A percentile compares a stretch with the other conserved stretches of the same genome.
Conservation (phyloP, 23 red algal species). For the Rhodosorus marinus region DNA sequence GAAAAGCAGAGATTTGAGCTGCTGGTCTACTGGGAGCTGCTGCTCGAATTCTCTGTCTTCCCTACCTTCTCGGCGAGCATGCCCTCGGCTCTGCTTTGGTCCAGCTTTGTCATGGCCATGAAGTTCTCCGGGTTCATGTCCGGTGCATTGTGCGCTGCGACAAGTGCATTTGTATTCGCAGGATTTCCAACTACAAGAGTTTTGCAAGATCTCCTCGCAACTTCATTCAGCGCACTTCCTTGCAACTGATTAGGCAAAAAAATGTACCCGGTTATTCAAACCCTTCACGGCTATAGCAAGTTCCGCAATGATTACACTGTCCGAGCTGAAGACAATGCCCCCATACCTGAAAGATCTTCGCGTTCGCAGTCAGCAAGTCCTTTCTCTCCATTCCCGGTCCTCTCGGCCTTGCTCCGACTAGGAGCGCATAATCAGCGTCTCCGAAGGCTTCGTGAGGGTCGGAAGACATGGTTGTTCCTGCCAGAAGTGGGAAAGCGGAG, state of each 20-base stretch:
- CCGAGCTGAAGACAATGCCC: no score
- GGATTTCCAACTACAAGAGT: constrained; percentile 85
- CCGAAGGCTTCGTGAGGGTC: constrained; percentile 78
- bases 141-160: constrained; percentile 78
- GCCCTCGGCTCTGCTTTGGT: constrained; percentile 65
- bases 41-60: no score
- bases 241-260: no score
- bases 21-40: no score
- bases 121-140: constrained; percentile 74
- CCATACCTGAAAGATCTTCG: constrained; percentile 84
- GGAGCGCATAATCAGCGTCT: constrained; percentile 53
- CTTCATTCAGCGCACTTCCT: constrained; percentile 67
- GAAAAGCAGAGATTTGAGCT: no score
- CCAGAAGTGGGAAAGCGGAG: constrained; percentile 81
- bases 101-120: constrained; percentile 87
- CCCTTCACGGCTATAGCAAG: no score
- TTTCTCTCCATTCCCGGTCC: constrained; percentile 64
- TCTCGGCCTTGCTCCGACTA: constrained; percentile 72
- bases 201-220: constrained; percentile 7
- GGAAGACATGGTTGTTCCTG: constrained; percentile 35
- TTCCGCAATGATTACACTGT: no score
- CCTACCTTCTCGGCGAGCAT: constrained; percentile 63
- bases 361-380: constrained; percentile 84
- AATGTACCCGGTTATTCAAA: no score
- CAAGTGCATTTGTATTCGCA: constrained; percentile 85